Conservation (phyloP, 2,329 filamentous ascomycete genomes). For the Sporothrix phasma region DNA sequence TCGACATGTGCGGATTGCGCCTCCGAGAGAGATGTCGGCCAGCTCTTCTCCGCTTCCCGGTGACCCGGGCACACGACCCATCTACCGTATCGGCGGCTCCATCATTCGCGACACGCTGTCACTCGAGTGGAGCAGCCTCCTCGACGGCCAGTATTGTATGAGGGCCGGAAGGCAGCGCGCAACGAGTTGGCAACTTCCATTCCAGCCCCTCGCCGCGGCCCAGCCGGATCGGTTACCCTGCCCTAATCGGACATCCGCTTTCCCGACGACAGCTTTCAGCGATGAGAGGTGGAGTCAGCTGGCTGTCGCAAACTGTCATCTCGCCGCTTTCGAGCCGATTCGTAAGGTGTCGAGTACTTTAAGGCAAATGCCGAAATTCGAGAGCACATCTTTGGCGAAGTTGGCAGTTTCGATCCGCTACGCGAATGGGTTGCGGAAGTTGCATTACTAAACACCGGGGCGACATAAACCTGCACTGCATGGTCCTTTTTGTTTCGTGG, state of each 20-base stretch:
- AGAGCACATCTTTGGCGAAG: neutral
- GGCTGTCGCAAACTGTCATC: too few relatives aligned
- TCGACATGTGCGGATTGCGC: conserved; percentile 10
- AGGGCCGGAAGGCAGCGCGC: neutral
- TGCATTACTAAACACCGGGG: neutral
- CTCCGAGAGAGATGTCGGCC: neutral
- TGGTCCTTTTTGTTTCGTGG: neutral
- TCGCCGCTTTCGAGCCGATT: too few relatives aligned
- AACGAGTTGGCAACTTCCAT: neutral
- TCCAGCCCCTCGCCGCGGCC: neutral
- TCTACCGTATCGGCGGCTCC: conserved; percentile 35
- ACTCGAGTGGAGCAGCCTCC: neutral
- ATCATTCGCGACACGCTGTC: conserved; percentile 24
- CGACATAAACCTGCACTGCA: neutral
- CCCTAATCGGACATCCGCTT: conserved; percentile 32
- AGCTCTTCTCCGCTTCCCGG: neutral
- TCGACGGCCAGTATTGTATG: neutral
- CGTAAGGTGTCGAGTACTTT: too few relatives aligned
- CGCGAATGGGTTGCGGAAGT: neutral
- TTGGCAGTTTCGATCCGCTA: neutral
- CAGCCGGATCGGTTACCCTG: neutral
- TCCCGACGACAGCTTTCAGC: too few relatives aligned
- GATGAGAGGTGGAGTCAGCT: too few relatives aligned
- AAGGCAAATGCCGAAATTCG: neutral
- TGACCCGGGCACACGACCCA: conserved; percentile 7